These are phyloP conservation scores for Filosporella fistucella DNA, from an alignment of 495 filamentous ascomycete genomes.

Conservation along the genomic window DNA sequence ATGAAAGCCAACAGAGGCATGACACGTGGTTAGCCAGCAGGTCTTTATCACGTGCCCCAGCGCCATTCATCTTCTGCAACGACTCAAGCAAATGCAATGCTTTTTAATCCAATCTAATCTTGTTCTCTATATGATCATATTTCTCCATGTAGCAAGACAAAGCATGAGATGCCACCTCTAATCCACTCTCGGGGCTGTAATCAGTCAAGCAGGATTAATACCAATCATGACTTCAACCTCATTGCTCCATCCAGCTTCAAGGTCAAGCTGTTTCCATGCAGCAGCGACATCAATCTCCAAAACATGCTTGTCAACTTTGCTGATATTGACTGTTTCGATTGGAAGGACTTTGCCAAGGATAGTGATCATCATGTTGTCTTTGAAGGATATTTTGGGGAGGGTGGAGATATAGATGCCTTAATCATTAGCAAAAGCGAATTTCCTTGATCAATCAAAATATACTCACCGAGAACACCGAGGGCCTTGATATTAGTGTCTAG, in stretches of 20 bases:
- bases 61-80: no score
- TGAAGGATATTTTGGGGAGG: constrained; percentile 52
- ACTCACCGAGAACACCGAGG: constrained; percentile 70
- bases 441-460: not conserved
- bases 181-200: no score
- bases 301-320: constrained; percentile 48
- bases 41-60: no score
- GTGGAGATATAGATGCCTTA: constrained; percentile 67
- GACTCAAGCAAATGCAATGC: no score
- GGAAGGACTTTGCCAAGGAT: constrained; percentile 70
- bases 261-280: constrained; percentile 74
- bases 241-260: constrained; percentile 76
- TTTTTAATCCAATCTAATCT: no score
- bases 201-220: constrained; percentile 28
- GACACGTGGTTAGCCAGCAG: no score
- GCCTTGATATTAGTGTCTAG: constrained; percentile 71
- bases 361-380: constrained; percentile 68
- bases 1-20: no score
- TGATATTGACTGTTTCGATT: constrained; percentile 56
- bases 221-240: constrained; percentile 72
- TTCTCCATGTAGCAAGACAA: no score
- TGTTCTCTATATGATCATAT: no score
- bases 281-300: constrained; percentile 71
- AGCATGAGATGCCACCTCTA: no score
- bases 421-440: not conserved